These are phyloP conservation scores for Hygrophorus russula DNA, from an alignment of 768 basidiomycete species.

Conservation along the genomic window DNA sequence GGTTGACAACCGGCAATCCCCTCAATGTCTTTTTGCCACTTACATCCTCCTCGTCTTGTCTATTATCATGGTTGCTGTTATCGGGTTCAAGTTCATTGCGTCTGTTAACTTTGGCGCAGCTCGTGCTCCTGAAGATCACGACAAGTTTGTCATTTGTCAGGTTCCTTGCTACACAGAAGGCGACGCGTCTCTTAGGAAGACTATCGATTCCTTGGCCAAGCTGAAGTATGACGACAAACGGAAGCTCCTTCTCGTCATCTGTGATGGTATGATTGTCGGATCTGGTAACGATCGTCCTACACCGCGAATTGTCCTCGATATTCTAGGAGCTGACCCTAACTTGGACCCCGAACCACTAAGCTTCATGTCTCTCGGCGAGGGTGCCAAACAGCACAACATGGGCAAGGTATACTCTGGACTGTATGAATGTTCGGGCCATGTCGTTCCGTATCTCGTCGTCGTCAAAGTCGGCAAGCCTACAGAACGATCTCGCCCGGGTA, in stretches of 20 bases:
- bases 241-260: constrained; percentile 85
- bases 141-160: constrained; percentile 96
- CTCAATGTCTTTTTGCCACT: constrained; percentile 84
- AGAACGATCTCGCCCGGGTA: constrained; percentile 87
- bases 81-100: constrained; percentile 93
- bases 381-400: constrained; percentile 95
- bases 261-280: constrained; percentile 97
- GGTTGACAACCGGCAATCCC: constrained; percentile 84
- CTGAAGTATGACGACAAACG: constrained; percentile 98
- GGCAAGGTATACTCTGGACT: constrained; percentile 95
- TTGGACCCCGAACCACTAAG: constrained; percentile 91
- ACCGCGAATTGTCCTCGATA: constrained; percentile 92
- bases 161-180: constrained; percentile 99
- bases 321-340: constrained; percentile 89
- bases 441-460: constrained; percentile 88
- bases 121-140: constrained; percentile 86
- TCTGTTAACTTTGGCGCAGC: constrained; percentile 74
- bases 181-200: constrained; percentile 69
- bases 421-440: constrained; percentile 90
- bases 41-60: constrained; percentile 88
- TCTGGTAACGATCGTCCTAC: constrained; percentile 95
- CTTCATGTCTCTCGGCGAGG: constrained; percentile 90
- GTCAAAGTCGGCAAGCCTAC: constrained; percentile 94
- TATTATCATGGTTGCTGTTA: constrained; percentile 86
- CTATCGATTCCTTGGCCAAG: constrained; percentile 89